Evolutionary conservation across 805 yeast genomes (phyloP).

Genomic region (Pachysolen tannophilus): DNA sequence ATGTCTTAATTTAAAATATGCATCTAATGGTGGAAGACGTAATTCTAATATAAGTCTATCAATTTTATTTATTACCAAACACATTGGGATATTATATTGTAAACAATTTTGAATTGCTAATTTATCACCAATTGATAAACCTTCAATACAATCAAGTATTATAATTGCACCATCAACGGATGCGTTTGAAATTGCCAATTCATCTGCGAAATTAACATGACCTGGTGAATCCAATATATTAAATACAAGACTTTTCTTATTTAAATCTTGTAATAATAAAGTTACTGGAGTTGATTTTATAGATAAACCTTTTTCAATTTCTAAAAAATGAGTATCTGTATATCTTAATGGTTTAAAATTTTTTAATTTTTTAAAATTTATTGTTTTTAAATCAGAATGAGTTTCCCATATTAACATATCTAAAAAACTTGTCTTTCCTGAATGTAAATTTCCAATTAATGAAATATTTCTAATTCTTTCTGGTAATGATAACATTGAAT

Average conservation of each 20-base stretch:
- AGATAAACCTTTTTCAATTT: constrained; percentile 62
- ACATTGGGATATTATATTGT: constrained; percentile 39
- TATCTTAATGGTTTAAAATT: constrained; percentile 47
- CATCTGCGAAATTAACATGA: constrained; percentile 78
- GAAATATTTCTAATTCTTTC: constrained; percentile 68
- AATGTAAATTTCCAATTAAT: constrained; percentile 69
- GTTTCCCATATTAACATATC: constrained; percentile 64
- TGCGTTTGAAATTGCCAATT: constrained; percentile 47
- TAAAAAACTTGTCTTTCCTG: constrained; percentile 78
- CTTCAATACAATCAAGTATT: constrained; percentile 83
- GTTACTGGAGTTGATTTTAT: constrained; percentile 58
- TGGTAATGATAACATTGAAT: constrained; percentile 34
- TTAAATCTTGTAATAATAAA: constrained; percentile 44
- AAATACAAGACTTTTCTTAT: constrained; percentile 43
- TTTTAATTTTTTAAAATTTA: constrained; percentile 22
- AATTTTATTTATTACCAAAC: constrained; percentile 67
- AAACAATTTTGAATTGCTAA: constrained; percentile 45
- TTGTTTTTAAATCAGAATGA: constrained; percentile 35
- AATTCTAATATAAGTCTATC: constrained; percentile 82
- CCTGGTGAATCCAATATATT: constrained; percentile 89
- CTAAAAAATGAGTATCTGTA: constrained; percentile 66
- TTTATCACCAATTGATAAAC: constrained; percentile 54
- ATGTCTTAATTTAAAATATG: constrained; percentile 58
- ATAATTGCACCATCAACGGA: constrained; percentile 60
- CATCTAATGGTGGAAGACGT: constrained; percentile 64